Base-by-base conservation (phyloP, 1,284 basidiomycete genomes). In the Rhodotorula sp. region DNA sequence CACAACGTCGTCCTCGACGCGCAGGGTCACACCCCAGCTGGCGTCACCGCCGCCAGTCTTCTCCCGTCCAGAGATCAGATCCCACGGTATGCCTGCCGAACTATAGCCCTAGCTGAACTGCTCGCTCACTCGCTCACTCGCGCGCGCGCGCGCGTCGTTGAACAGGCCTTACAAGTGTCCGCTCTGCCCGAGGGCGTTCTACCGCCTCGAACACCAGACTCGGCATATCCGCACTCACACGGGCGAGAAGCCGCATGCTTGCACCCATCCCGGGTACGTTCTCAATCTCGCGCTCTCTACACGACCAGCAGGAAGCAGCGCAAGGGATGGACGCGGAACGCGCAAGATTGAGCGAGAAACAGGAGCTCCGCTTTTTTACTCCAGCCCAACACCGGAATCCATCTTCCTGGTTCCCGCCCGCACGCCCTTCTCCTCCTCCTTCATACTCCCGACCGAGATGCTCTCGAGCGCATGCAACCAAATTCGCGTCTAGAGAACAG, bases 151-250 rank as follows among this genome's bases (percentile, higher is more conserved):
- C 43, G 63, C 63, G 66, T 64, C 65, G 65, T 60, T 29, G 2
- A 21, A n/a, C 46, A 85, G 93, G 67, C 94, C 94, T 0, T 97
- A 97, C 88, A 97, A 96, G 80, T 97, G 69, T 56, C 73, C 67
- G 31, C 62, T 69, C 52, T 72, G 75, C 51, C 69, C 64, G 57
- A 57, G 73, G 58, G 70, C 69, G 34, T 71, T 75, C 63, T 76
- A 73, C 63, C 72, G 31, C 62, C 73, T 80, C 60, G 79, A 79
- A 69, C 78, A 80, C 64, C 82, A 98, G 91, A 99, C 95, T 29
- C 90, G 96, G 69, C 96, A 99, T 81, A 96, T 98, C 68, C 91
- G 96, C 69, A 99, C 95, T 0, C 96, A 99, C 82, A 99, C 96
- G 0, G 96, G 96, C 78, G 96, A 98, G 82, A 97, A 97, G 80